Conservation (phyloP, 2,329 filamentous ascomycete species). For the Neonectria neomacrospora region DNA sequence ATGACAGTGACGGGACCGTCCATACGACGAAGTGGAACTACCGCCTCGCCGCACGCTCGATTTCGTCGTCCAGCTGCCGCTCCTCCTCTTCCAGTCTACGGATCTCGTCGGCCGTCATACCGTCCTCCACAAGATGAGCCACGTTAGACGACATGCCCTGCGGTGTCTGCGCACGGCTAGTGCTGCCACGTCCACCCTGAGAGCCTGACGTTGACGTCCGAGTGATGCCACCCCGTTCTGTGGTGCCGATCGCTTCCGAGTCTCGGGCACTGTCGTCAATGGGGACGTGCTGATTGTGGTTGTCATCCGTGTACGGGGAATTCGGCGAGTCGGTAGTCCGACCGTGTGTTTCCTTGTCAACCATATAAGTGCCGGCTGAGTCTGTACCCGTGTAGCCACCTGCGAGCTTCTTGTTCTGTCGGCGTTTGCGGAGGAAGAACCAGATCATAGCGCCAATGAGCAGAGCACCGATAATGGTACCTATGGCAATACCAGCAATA, state of each 20-base stretch:
- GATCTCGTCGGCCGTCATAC: conserved; percentile 69
- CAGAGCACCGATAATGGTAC: conserved; percentile 51
- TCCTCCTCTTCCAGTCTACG: conserved; percentile 68
- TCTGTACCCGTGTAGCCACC: conserved; percentile 41
- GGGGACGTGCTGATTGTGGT: conserved; percentile 42
- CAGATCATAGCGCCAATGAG: conserved; percentile 54
- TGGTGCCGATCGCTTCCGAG: conserved; percentile 9
- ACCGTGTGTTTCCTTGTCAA: conserved; percentile 58
- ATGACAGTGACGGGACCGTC: conserved; percentile 13
- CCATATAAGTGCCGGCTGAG: conserved; percentile 53
- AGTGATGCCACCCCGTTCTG: conserved; percentile 19
- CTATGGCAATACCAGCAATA: conserved; percentile 61
- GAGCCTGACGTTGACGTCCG: conserved; percentile 34
- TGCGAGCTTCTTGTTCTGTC: conserved; percentile 39
- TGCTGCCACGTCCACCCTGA: conserved; percentile 25
- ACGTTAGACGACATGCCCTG: conserved; percentile 53
- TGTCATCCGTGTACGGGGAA: conserved; percentile 58
- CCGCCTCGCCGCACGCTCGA: conserved; percentile 57
- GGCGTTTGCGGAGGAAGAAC: conserved; percentile 57
- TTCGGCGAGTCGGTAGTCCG: conserved; percentile 53
- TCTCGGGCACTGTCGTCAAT: conserved; percentile 31
- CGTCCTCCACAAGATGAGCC: conserved; percentile 67
- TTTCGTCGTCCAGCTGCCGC: conserved; percentile 65
- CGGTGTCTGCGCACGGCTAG: conserved; percentile 40
- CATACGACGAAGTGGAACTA: conserved; percentile 30